These are phyloP conservation scores for Lactarius akahatsu DNA, from an alignment of 768 basidiomycete genomes.

Conservation along the genomic window DNA sequence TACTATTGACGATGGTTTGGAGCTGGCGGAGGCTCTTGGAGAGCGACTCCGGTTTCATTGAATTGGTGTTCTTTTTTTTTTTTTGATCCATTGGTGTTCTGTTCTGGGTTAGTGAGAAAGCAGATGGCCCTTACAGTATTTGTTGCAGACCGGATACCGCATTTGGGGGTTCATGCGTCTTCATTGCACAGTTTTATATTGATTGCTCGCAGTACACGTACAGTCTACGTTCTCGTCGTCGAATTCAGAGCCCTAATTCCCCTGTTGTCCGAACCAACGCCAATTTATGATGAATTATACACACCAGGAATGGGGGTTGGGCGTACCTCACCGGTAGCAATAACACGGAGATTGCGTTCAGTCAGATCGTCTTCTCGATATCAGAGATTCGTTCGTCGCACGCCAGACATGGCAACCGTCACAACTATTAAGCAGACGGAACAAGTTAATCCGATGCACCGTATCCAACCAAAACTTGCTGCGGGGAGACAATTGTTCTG, in stretches of 20 bases:
- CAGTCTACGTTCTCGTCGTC: not conserved
- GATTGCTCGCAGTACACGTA: not conserved
- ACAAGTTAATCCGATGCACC: not conserved
- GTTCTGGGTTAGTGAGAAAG: not conserved
- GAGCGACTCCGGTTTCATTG: slow-evolving; percentile 27
- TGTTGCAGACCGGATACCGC: not conserved
- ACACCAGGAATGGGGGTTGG: not conserved
- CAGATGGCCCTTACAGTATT: not conserved
- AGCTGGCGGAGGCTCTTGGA: slow-evolving; percentile 33
- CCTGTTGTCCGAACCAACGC: not conserved
- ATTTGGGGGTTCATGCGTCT: not conserved
- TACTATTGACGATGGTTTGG: slow-evolving; percentile 30
- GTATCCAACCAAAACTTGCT: not conserved
- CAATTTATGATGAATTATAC: not conserved
- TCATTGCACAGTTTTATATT: not conserved
- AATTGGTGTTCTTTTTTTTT: not conserved
- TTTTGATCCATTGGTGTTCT: not conserved
- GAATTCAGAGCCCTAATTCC: not conserved
- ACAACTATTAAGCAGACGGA: not conserved
- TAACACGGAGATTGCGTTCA: not conserved
- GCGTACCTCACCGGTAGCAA: not conserved
- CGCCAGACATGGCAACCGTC: not conserved
- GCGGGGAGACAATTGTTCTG: too few species aligned
- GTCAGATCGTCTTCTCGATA: not conserved
- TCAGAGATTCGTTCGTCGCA: not conserved